phyloP scores from a whole-genome alignment of 495 filamentous ascomycete genomes.

The Poronia punctata region DNA sequence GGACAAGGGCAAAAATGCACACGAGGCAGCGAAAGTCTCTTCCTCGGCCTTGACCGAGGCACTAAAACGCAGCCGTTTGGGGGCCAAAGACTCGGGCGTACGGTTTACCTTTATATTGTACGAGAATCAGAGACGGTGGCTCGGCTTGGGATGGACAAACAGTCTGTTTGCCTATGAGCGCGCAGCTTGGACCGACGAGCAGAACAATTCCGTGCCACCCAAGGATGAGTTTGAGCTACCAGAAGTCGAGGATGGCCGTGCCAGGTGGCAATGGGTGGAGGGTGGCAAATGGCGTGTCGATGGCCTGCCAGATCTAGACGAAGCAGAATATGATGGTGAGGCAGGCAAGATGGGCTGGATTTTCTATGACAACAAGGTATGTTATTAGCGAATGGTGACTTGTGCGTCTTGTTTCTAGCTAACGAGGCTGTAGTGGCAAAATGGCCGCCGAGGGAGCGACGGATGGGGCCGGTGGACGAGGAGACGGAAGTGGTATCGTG shows the following conservation, averaged over 20 bases:
- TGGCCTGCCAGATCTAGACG: conserved; percentile 50
- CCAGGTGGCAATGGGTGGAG: conserved; percentile 84
- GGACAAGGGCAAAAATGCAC: conserved; percentile 13
- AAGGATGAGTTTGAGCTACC: conserved; percentile 83
- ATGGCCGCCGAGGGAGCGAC: conserved; percentile 79
- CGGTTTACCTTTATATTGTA: conserved; percentile 93
- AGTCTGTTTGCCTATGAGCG: conserved; percentile 85
- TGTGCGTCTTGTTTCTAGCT: too few species aligned
- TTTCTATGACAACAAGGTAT: conserved; percentile 95
- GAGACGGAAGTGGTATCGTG: conserved; percentile 89
- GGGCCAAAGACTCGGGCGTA: conserved; percentile 59
- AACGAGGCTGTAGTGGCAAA: conserved; percentile 75
- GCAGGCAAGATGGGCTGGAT: conserved; percentile 77
- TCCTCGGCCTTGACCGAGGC: conserved; percentile 23
- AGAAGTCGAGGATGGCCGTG: conserved; percentile 66
- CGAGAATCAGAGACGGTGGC: conserved; percentile 94
- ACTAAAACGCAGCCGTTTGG: conserved; percentile 21
- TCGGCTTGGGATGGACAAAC: conserved; percentile 91
- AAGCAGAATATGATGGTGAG: conserved; percentile 45
- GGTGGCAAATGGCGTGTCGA: conserved; percentile 84
- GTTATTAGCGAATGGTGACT: conserved; percentile 9
- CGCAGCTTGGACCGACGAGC: conserved; percentile 90
- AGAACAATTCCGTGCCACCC: conserved; percentile 69
- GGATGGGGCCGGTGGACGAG: conserved; percentile 95
- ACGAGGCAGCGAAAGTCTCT: conserved; percentile 16